phyloP scores from a whole-genome alignment of 768 basidiomycete species.

The Hygrophorus russula region DNA sequence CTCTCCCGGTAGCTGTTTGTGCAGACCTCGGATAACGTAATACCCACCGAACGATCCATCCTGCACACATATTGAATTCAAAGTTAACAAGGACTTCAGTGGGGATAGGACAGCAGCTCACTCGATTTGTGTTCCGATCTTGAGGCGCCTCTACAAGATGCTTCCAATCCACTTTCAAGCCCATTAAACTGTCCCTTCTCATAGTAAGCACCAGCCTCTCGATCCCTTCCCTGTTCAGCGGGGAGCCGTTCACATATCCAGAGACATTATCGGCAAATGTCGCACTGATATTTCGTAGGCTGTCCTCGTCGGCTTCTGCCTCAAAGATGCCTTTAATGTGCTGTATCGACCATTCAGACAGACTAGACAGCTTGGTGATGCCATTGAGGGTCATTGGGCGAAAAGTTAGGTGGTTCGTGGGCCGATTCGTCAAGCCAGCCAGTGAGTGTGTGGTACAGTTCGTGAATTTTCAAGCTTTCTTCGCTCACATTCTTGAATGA shows the following conservation, averaged over 20 bases:
- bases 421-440: too few species aligned
- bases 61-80: constrained; percentile 17
- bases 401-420: too few species aligned
- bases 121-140: constrained; percentile 29
- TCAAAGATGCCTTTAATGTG: constrained; percentile 43
- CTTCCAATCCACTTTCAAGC: constrained; percentile 39
- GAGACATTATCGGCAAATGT: constrained; percentile 33
- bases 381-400: too few species aligned
- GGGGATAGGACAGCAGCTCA: constrained; percentile 15
- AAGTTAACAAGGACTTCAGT: constrained; percentile 2
- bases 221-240: constrained; percentile 28
- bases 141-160: constrained; percentile 31
- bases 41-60: constrained; percentile 37
- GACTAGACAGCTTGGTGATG: constrained; percentile 21
- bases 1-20: constrained; percentile 23
- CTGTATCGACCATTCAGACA: constrained; percentile 38
- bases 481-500: too few species aligned
- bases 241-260: constrained; percentile 32
- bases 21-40: constrained; percentile 41
- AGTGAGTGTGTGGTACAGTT: too few species aligned
- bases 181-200: constrained; percentile 24
- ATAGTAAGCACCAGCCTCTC: constrained; percentile 29
- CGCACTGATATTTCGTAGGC: constrained; percentile 27
- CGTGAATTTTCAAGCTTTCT: too few species aligned
- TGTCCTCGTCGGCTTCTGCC: constrained; percentile 30